These are phyloP conservation scores for Fraxinus paxiana DNA, from an alignment of 305 asterid genomes.

Conservation along the genomic window DNA sequence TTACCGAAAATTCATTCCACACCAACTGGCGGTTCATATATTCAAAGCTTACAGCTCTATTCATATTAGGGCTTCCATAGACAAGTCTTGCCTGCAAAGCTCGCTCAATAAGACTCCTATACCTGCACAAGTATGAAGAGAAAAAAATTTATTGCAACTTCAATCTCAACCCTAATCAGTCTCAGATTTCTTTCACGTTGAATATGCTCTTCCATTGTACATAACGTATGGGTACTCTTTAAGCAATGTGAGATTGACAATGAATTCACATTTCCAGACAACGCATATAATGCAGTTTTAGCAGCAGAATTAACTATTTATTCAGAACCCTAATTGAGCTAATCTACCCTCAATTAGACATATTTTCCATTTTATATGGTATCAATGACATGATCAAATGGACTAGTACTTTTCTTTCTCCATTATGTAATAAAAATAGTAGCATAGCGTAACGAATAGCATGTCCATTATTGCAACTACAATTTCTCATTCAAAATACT, in stretches of 20 bases:
- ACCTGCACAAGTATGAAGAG: constrained; percentile 43
- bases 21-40: constrained; percentile 96
- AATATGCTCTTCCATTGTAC: background rate
- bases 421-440: background rate
- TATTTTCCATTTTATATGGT: background rate
- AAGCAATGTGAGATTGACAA: background rate
- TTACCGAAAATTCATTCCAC: constrained; percentile 97
- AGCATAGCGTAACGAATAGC: background rate
- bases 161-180: background rate
- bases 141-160: background rate
- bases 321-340: background rate
- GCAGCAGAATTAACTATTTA: background rate
- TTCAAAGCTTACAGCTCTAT: constrained; percentile 92
- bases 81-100: constrained; percentile 81
- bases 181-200: background rate
- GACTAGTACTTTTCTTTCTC: background rate
- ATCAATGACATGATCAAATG: background rate
- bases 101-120: constrained; percentile 81
- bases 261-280: background rate
- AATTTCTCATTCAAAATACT: background rate
- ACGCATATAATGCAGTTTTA: background rate
- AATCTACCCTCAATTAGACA: background rate
- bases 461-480: background rate
- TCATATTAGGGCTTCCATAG: constrained; percentile 87
- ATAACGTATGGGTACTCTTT: background rate